Evolutionary conservation across 768 basidiomycete genomes (phyloP).

Genomic region (Naganishia antarctica): DNA sequence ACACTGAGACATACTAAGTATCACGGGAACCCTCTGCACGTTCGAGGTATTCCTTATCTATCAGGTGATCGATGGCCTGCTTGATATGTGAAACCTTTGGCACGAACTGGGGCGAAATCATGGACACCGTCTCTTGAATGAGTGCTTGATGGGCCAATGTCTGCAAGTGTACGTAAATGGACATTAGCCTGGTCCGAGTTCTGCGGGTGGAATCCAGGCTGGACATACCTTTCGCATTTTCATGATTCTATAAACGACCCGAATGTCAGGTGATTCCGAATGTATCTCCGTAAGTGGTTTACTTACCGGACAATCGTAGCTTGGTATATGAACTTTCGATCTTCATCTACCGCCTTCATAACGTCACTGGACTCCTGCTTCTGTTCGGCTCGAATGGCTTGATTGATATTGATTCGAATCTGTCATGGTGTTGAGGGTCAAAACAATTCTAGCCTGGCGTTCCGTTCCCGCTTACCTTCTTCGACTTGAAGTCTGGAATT

Average conservation of each 20-base stretch:
- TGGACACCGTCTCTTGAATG: slow-evolving; percentile 48
- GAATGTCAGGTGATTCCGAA: not conserved
- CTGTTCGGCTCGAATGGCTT: slow-evolving; percentile 88
- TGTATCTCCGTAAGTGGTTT: not conserved
- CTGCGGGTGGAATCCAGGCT: no score
- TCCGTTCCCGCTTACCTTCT: slow-evolving; percentile 55
- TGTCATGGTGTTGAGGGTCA: no score
- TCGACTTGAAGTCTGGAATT: slow-evolving; percentile 66
- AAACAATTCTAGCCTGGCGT: not conserved
- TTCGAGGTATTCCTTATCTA: slow-evolving; percentile 98
- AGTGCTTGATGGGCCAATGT: slow-evolving; percentile 49
- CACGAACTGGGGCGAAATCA: slow-evolving; percentile 50
- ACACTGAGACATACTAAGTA: slow-evolving; percentile 55
- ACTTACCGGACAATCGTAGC: slow-evolving; percentile 70
- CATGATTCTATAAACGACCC: slow-evolving; percentile 49
- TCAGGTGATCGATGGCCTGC: slow-evolving; percentile 85
- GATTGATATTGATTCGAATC: slow-evolving; percentile 83
- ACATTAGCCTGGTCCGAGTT: not conserved
- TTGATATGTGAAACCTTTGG: slow-evolving; percentile 96
- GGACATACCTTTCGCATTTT: slow-evolving; percentile 46
- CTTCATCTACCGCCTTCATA: slow-evolving; percentile 90
- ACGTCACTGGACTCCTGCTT: slow-evolving; percentile 86
- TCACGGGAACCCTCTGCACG: slow-evolving; percentile 86
- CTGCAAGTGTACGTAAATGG: slow-evolving; percentile 32
- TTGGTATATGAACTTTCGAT: slow-evolving; percentile 92